phyloP scores from a whole-genome alignment of 2,329 filamentous ascomycete genomes.

The Trichophyton equinum region DNA sequence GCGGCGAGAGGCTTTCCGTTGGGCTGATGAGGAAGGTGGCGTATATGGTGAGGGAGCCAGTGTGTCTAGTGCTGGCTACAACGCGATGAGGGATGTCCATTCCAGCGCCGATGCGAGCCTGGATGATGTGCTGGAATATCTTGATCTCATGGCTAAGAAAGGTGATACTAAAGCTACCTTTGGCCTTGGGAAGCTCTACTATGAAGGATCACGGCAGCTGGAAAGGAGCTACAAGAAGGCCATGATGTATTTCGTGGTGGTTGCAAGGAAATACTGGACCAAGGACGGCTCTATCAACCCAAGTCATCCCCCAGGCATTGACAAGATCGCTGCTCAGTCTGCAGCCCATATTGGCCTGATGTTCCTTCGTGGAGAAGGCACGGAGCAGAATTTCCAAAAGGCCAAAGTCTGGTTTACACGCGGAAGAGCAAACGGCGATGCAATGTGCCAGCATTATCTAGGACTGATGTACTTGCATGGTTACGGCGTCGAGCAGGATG shows the following conservation, averaged over 20 bases:
- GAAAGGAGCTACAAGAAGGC: slow-evolving; percentile 61
- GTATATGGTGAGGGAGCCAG: slow-evolving; percentile 94
- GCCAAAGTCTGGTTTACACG: slow-evolving; percentile 75
- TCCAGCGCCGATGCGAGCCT: slow-evolving; percentile 77
- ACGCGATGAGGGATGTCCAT: slow-evolving; percentile 61
- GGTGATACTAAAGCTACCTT: slow-evolving; percentile 80
- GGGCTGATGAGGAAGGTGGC: slow-evolving; percentile 81
- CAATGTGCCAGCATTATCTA: slow-evolving; percentile 71
- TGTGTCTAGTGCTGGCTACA: slow-evolving; percentile 70
- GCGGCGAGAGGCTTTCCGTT: slow-evolving; percentile 64
- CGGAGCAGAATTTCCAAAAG: slow-evolving; percentile 62
- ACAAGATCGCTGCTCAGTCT: slow-evolving; percentile 68
- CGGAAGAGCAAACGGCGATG: slow-evolving; percentile 61
- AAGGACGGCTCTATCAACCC: slow-evolving; percentile 62
- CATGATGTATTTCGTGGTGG: slow-evolving; percentile 66
- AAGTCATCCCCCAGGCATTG: slow-evolving; percentile 56
- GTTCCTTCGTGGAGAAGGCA: slow-evolving; percentile 77
- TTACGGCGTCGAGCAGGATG: slow-evolving; percentile 57
- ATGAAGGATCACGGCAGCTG: slow-evolving; percentile 68
- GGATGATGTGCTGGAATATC: slow-evolving; percentile 87
- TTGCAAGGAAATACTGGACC: slow-evolving; percentile 71
- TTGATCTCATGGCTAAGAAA: slow-evolving; percentile 80
- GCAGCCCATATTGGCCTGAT: slow-evolving; percentile 81
- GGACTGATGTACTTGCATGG: slow-evolving; percentile 75
- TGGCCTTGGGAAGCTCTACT: slow-evolving; percentile 73